Base-by-base conservation (phyloP, 306 rosid species). In the Vicia faba region DNA sequence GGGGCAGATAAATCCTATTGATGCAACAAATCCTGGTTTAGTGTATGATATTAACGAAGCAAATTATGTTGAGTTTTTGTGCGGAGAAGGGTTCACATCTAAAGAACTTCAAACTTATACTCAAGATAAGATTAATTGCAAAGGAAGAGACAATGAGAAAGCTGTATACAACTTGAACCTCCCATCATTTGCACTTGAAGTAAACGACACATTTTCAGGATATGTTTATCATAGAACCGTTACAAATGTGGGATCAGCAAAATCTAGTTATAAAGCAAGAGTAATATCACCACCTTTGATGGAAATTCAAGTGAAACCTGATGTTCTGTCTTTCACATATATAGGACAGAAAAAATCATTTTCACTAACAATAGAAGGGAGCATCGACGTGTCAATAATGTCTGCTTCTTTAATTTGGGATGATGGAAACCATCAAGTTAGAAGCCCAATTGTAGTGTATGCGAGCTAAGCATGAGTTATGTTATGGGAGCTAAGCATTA, bases 11-110 rank as follows among this genome's bases (percentile, higher is more conserved):
- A 58, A 81, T 54, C 89, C 86, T 2, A 2, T 39, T 4, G 65
- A 66, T 50, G 84, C 86, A 14, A 15, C n/a, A 11, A 45, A 79
- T 57, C 86, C 89, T 8, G 86, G 84, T 10, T 59, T 84, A 46
- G 60, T 84, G 0, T 84, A 84, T 18, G 80, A 84, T 6, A 66
- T 75, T 9, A 5, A 1, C 0, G 76, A 64, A 76, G 12, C 8
- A 9, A 81, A 81, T 44, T 84, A 79, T 44, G 46, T 76, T 0
- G 68, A 28, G 4, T 84, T 76, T 61, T 60, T 84, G 35, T 81
- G 89, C 12, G 67, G 80, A 11, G 79, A 87, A 12, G 82, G 82
- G 4, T 80, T 62, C 40, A 11, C 53, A 9, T 11, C 68, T 4
- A 28, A 65, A 64, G 5, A 8, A 3, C 50, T 78, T 3, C 54